Percentiles rank a stretch among this genome's conserved stretches.
These are phyloP conservation scores for Penicillium canariense DNA, from an alignment of 495 filamentous ascomycete species.

Conservation along the genomic window DNA sequence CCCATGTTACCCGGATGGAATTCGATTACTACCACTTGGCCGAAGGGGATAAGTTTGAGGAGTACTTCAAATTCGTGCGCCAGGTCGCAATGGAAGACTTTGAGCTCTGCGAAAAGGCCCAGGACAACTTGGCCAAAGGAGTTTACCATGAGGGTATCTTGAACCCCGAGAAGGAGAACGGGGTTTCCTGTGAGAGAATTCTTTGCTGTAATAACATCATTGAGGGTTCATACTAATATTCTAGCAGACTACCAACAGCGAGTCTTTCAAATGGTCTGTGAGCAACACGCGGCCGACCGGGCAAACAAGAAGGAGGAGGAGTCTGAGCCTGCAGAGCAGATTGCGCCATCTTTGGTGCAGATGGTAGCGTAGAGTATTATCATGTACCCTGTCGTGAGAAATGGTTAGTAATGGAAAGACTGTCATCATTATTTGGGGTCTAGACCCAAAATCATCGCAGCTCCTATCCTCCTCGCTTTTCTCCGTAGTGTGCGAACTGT, in stretches of 20 bases:
- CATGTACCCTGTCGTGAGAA: background rate
- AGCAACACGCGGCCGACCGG: conserved; percentile 45
- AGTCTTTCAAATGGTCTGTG: conserved; percentile 52
- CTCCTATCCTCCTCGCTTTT: background rate
- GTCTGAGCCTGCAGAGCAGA: conserved; percentile 11
- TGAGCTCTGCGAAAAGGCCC: conserved; percentile 59
- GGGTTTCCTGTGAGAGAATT: conserved; percentile 53
- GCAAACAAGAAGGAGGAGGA: conserved; percentile 6
- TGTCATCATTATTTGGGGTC: background rate
- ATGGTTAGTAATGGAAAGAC: background rate
- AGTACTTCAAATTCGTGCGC: conserved; percentile 58
- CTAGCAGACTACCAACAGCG: conserved; percentile 52
- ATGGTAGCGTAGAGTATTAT: conserved; percentile 26
- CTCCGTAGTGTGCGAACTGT: background rate
- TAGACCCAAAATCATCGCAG: background rate
- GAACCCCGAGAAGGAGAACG: conserved; percentile 57
- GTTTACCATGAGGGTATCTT: conserved; percentile 59
- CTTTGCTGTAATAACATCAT: background rate
- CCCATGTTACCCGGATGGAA: conserved; percentile 57
- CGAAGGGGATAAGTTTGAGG: conserved; percentile 55
- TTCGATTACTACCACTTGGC: conserved; percentile 60
- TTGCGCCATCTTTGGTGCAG: conserved; percentile 14
- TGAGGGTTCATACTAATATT: background rate
- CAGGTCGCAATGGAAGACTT: conserved; percentile 61
- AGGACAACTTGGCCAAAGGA: conserved; percentile 53